Conservation (phyloP, 495 filamentous ascomycete species). For the Bryoglossum gracile region DNA sequence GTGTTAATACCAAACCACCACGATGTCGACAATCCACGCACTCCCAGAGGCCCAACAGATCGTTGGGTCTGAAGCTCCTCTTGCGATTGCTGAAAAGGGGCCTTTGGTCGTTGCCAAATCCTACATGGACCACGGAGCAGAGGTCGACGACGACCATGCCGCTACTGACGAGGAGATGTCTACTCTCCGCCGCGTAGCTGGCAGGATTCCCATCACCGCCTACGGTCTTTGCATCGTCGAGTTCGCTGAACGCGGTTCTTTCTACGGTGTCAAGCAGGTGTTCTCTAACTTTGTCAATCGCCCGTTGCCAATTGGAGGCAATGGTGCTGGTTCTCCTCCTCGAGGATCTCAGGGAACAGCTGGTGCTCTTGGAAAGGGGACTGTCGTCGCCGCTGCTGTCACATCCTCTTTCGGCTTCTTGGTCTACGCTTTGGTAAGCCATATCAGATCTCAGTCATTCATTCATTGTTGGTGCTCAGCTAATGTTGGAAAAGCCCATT, state of each 20-base stretch:
- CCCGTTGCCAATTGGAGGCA: slow-evolving; percentile 37
- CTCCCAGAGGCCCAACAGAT: too few relatives aligned
- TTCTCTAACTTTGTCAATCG: slow-evolving; percentile 66
- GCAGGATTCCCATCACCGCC: slow-evolving; percentile 53
- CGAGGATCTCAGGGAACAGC: slow-evolving; percentile 21
- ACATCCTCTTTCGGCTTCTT: slow-evolving; percentile 54
- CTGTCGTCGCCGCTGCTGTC: slow-evolving; percentile 53
- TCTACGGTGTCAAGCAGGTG: slow-evolving; percentile 67
- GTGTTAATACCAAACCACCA: too few relatives aligned
- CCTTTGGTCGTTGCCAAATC: too few relatives aligned
- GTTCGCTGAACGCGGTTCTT: slow-evolving; percentile 71
- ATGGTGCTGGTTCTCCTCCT: not conserved
- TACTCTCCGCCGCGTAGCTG: slow-evolving; percentile 51
- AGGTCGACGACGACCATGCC: not conserved
- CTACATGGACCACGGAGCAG: too few relatives aligned
- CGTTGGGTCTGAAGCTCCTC: too few relatives aligned
- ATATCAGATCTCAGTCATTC: not conserved
- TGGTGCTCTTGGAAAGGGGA: slow-evolving; percentile 63
- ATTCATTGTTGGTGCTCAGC: not conserved
- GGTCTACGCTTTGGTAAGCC: slow-evolving; percentile 48
- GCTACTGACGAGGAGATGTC: slow-evolving; percentile 51
- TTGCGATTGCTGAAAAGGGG: too few relatives aligned
- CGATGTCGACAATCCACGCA: too few relatives aligned
- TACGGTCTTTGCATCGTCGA: slow-evolving; percentile 62
- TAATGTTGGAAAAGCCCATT: too few relatives aligned